A percentile compares a stretch with the other conserved stretches of the same genome.
These are phyloP conservation scores for Nitzschia sp. DNA, from an alignment of 108 stramenopile genomes.

Conservation along the genomic window DNA sequence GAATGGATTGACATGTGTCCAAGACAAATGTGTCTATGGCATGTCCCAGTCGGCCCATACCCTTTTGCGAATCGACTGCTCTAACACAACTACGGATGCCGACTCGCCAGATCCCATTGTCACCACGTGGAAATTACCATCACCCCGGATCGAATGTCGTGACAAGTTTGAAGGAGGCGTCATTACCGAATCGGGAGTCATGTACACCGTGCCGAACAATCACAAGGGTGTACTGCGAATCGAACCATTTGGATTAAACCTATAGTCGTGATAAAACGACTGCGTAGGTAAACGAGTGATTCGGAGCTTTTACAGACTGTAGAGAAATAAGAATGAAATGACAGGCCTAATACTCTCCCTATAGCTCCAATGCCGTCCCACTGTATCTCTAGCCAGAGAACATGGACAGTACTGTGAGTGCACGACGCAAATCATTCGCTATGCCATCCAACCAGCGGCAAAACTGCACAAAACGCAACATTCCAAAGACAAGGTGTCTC, in stretches of 20 bases:
- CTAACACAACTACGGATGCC: slow-evolving; percentile 19
- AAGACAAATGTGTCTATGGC: slow-evolving; percentile 82
- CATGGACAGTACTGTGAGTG: no score
- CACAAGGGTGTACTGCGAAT: slow-evolving; percentile 80
- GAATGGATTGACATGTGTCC: slow-evolving; percentile 68
- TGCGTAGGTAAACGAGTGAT: no score
- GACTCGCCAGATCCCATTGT: slow-evolving; percentile 47
- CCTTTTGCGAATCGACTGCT: slow-evolving; percentile 60
- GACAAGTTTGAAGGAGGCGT: slow-evolving; percentile 88
- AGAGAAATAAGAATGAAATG: no score
- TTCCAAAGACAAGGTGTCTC: no score
- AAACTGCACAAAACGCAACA: no score
- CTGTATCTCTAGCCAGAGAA: no score
- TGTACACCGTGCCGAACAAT: slow-evolving; percentile 70
- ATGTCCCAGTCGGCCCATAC: slow-evolving; percentile 76
- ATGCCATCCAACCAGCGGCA: no score
- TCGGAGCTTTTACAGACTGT: no score
- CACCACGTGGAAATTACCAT: slow-evolving; percentile 67
- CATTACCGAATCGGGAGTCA: slow-evolving; percentile 62
- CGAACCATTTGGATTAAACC: slow-evolving; percentile 51
- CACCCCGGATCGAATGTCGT: slow-evolving; percentile 45
- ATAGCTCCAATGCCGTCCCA: no score
- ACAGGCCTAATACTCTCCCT: no score
- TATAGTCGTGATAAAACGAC: no score
- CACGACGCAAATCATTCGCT: no score